Conservation (phyloP, 495 filamentous ascomycete genomes). For the Terfezia boudieri region DNA sequence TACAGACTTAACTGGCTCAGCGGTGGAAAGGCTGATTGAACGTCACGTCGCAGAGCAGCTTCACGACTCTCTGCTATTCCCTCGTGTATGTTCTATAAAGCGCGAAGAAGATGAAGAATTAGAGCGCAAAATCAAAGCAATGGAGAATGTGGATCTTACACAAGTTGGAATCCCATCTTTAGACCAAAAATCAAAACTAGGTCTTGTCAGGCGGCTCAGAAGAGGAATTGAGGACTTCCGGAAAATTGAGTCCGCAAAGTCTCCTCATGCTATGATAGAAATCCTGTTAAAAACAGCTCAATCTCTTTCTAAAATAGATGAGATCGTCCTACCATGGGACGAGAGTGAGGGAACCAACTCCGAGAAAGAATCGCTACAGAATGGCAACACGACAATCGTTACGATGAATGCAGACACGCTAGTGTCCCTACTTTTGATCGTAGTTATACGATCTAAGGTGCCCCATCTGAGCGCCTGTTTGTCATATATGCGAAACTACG, state of each 20-base stretch:
- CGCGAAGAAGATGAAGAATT: constrained; percentile 72
- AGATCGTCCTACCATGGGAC: background rate
- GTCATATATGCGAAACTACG: constrained; percentile 83
- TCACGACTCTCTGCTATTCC: constrained; percentile 67
- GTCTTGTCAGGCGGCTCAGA: constrained; percentile 27
- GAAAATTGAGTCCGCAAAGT: constrained; percentile 60
- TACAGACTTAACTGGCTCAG: constrained; percentile 76
- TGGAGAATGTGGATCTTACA: constrained; percentile 81
- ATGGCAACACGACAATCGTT: constrained; percentile 26
- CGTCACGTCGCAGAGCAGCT: constrained; percentile 87
- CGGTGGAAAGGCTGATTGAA: constrained; percentile 85
- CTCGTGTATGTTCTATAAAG: constrained; percentile 54
- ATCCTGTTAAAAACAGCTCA: constrained; percentile 74
- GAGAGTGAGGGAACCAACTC: constrained; percentile 18
- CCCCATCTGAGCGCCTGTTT: constrained; percentile 71
- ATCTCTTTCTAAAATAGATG: constrained; percentile 41
- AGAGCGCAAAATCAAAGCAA: constrained; percentile 71
- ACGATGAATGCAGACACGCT: constrained; percentile 92
- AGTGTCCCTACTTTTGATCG: constrained; percentile 73
- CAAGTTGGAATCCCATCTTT: constrained; percentile 56
- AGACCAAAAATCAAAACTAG: constrained; percentile 13
- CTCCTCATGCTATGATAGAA: constrained; percentile 87
- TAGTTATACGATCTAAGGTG: constrained; percentile 81
- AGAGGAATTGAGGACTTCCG: constrained; percentile 75
- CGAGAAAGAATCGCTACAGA: constrained; percentile 2